These are phyloP conservation scores for Hura crepitans DNA, from an alignment of 441 rosid genomes.

Conservation along the genomic window DNA sequence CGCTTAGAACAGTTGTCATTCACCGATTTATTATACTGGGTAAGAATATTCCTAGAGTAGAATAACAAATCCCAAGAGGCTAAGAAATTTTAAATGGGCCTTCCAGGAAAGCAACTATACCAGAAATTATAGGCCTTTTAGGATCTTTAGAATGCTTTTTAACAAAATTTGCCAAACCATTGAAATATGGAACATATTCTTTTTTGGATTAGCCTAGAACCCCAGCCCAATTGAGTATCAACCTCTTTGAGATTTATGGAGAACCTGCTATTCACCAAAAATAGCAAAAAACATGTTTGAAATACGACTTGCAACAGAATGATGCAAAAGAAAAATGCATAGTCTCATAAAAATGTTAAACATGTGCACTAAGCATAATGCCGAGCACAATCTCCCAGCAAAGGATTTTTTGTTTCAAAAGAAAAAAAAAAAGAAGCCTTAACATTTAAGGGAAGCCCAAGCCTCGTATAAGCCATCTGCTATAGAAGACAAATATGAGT, in stretches of 20 bases:
- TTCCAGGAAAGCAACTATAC: too few species aligned
- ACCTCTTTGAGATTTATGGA: neutral
- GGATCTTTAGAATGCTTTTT: neutral
- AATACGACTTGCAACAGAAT: neutral
- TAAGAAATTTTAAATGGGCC: too few species aligned
- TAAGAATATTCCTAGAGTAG: too few species aligned
- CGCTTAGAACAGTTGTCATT: too few species aligned
- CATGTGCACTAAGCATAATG: neutral
- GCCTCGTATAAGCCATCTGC: neutral
- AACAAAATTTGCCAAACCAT: neutral
- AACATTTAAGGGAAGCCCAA: neutral
- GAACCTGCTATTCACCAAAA: neutral
- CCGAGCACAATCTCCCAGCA: neutral
- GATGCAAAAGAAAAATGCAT: neutral
- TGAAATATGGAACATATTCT: constrained; percentile 1
- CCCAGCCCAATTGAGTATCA: neutral
- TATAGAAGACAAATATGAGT: neutral
- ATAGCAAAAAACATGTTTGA: neutral
- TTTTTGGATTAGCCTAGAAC: neutral
- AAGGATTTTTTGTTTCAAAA: neutral
- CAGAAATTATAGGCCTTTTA: neutral
- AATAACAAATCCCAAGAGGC: too few species aligned
- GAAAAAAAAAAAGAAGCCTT: neutral
- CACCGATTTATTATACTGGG: too few species aligned
- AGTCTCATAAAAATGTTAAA: neutral